These are phyloP conservation scores for Fusarium circinatum DNA, from an alignment of 2,329 filamentous ascomycete genomes.

Conservation along the genomic window DNA sequence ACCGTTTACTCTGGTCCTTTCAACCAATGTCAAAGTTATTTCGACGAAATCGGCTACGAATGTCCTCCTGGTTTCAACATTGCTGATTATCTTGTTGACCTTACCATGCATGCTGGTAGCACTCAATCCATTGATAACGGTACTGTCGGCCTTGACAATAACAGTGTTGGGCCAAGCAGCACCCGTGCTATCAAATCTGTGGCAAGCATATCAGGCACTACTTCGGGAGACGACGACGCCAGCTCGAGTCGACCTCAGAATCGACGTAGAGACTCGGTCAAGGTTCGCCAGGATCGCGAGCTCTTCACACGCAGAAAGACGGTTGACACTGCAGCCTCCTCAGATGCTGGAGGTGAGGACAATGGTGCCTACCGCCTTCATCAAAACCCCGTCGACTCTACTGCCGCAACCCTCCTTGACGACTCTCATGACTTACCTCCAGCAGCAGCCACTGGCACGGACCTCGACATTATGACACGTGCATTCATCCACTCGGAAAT, in stretches of 20 bases:
- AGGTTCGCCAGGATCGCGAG: conserved; percentile 86
- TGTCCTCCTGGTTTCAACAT: conserved; percentile 99
- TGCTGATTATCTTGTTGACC: conserved; percentile 94
- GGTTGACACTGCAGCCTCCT: conserved; percentile 71
- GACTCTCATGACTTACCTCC: conserved; percentile 73
- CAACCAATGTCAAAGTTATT: conserved; percentile 87
- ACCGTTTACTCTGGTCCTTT: conserved; percentile 96
- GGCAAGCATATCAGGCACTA: conserved; percentile 81
- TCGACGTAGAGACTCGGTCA: conserved; percentile 83
- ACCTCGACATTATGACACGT: conserved; percentile 82
- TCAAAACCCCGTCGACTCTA: conserved; percentile 53
- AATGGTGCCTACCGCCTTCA: conserved; percentile 63
- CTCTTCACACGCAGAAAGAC: conserved; percentile 84
- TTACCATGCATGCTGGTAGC: conserved; percentile 92
- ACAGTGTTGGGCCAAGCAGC: conserved; percentile 83
- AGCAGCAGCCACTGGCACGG: conserved; percentile 71
- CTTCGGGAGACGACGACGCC: conserved; percentile 74
- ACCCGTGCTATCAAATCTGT: conserved; percentile 90
- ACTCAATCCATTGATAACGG: conserved; percentile 67
- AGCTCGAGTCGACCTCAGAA: conserved; percentile 70
- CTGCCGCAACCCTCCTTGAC: conserved; percentile 72
- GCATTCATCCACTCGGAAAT: conserved; percentile 84
- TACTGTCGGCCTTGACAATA: conserved; percentile 62
- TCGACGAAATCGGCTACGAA: conserved; percentile 88
- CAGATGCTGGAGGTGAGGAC: conserved; percentile 64